Conservation (phyloP, 2,329 filamentous ascomycete genomes). For the Simplicillium aogashimaense region DNA sequence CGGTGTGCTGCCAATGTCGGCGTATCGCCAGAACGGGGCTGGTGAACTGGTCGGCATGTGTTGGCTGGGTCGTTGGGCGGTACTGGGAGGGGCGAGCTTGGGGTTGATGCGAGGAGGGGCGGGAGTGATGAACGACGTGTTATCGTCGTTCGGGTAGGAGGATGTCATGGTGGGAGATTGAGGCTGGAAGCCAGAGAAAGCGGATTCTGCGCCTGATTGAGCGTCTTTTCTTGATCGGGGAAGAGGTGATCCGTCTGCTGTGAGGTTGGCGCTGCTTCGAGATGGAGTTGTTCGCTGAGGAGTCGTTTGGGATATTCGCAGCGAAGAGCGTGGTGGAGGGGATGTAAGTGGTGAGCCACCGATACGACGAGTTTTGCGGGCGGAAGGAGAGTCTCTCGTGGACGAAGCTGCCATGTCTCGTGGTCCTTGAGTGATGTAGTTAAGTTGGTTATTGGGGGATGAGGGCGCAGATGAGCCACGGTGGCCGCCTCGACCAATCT, state of each 20-base stretch:
- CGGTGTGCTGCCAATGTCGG: constrained; percentile 66
- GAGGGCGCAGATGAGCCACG: constrained; percentile 61
- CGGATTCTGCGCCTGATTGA: constrained; percentile 30
- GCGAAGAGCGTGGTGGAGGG: constrained; percentile 40
- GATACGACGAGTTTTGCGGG: constrained; percentile 34
- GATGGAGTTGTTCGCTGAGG: constrained; percentile 20
- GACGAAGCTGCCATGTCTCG: constrained; percentile 34
- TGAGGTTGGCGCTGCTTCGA: constrained; percentile 20
- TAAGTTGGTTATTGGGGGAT: constrained; percentile 48
- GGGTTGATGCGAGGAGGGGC: constrained; percentile 66
- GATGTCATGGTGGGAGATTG: constrained; percentile 53
- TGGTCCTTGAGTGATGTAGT: constrained; percentile 50
- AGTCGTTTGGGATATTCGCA: constrained; percentile 44
- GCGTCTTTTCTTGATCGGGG: constrained; percentile 45
- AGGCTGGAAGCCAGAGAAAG: constrained; percentile 39
- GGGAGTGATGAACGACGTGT: constrained; percentile 56
- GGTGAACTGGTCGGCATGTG: constrained; percentile 81
- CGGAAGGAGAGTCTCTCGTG: constrained; percentile 37
- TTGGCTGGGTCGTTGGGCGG: constrained; percentile 70
- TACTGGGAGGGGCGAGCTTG: constrained; percentile 68
- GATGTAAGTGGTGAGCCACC: constrained; percentile 45
- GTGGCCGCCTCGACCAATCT: constrained; percentile 52
- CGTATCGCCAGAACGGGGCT: constrained; percentile 82
- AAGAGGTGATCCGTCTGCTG: constrained; percentile 51
- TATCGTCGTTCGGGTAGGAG: constrained; percentile 52